These are phyloP conservation scores for Carex arenaria DNA, from an alignment of 202 grass and related monocot genomes.

Conservation along the genomic window DNA sequence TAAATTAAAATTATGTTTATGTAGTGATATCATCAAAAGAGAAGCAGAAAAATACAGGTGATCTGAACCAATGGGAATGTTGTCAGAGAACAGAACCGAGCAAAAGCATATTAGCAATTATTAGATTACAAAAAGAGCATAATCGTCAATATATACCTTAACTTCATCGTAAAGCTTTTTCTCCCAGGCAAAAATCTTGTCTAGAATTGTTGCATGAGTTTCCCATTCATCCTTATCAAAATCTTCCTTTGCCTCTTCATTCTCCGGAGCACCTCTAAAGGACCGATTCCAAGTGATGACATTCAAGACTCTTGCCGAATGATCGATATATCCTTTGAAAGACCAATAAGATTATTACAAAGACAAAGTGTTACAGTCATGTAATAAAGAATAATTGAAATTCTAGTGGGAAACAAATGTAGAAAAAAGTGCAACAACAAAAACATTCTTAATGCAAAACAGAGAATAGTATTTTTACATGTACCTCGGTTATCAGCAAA, in stretches of 20 bases:
- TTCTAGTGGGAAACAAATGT: background rate
- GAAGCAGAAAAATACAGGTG: background rate
- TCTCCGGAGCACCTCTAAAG: constrained; percentile 52
- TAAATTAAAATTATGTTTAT: background rate
- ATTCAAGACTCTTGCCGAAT: constrained; percentile 87
- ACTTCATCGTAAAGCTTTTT: constrained; percentile 90
- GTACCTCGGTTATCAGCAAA: constrained; percentile 74
- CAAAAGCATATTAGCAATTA: background rate
- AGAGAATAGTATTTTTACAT: background rate
- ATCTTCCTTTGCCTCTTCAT: constrained; percentile 45
- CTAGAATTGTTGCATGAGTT: constrained; percentile 68
- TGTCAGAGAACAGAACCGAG: background rate
- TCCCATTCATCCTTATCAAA: constrained; percentile 65
- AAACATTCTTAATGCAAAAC: background rate
- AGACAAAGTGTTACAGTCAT: background rate
- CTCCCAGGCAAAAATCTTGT: constrained; percentile 95
- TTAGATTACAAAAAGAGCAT: background rate
- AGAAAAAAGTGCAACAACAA: background rate
- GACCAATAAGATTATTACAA: background rate
- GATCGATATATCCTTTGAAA: constrained; percentile 69
- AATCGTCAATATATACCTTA: constrained; percentile 45
- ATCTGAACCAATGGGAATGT: background rate
- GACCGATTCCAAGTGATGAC: constrained; percentile 93
- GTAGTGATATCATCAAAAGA: background rate
- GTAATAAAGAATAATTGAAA: constrained; percentile 16